Evolutionary conservation across 345 rosid species (phyloP), one percentile per base, ranked within the genome.

Genomic region (Rhizophora mangle): DNA sequence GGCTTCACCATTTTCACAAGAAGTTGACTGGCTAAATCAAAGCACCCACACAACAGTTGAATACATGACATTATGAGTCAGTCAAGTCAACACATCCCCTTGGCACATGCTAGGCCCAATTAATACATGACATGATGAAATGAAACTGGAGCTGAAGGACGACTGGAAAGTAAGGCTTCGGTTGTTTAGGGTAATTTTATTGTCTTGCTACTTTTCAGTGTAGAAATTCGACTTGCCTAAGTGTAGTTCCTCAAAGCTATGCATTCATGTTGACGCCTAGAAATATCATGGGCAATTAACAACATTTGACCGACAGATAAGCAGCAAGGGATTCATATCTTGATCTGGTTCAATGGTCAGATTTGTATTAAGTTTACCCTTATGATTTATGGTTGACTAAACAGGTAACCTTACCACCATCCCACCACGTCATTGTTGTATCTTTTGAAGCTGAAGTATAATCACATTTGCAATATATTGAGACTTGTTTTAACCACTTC

Each of bases 101-200:
- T 13, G 49, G 16, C 16, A 39, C 15, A 2, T 39, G 47, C 47
- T 10, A 10, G 47, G 47, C 47, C 47, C 47, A 39, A 39, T 43
- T 15, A 43, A 4, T 15, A 0, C 5, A 13, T 43, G 49, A 43
- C 16, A 43, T 5, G 3, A 13, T 1, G 5, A 15, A 43, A 43
- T 3, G 49, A 43, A 43, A 43, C 49, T 15, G 1, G 49, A 43
- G 16, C 16, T 43, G 49, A 43, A 34, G 37, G 6, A 34, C 3
- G 18, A 13, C 19, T 43, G 0, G 49, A 43, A 43, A 97, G 97
- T 94, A 82, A 21, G 24, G 61, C 26, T 26, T 57, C 30, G 36
- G 73, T 34, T 47, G 24, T 31, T 64, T 31, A 16, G 56, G 5
- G 15, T 22, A 55, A 55, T 10, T 30, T 53, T 18, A 63, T 49